Conservation (phyloP, 805 yeast species). For the Candida wancherniae region DNA sequence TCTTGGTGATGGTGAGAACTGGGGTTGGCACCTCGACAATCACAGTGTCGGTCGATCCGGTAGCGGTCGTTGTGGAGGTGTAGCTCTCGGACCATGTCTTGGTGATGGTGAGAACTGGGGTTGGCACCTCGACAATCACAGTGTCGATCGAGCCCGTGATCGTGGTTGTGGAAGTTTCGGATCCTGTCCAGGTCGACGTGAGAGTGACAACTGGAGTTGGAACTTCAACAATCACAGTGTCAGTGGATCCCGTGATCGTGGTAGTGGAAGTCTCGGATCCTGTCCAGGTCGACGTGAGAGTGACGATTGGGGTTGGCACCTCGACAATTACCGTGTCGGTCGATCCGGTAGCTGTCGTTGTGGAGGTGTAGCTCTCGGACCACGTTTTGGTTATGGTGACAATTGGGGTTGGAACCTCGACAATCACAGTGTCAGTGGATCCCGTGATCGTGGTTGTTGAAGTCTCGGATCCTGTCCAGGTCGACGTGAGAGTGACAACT, state of each 20-base stretch:
- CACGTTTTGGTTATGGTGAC: slow-evolving; percentile 15
- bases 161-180: slow-evolving; percentile 9
- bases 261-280: slow-evolving; percentile 6
- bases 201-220: slow-evolving; percentile 8
- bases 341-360: slow-evolving; percentile 8
- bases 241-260: slow-evolving; percentile 5
- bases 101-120: slow-evolving; percentile 4
- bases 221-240: slow-evolving; percentile 9
- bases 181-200: slow-evolving; percentile 11
- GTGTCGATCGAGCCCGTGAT: slow-evolving; percentile 9
- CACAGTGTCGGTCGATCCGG: slow-evolving; percentile 15
- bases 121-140: slow-evolving; percentile 5
- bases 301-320: slow-evolving; percentile 14
- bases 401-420: slow-evolving; percentile 16
- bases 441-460: slow-evolving; percentile 6
- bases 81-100: slow-evolving; percentile 8
- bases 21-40: slow-evolving; percentile 14
- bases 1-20: not conserved
- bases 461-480: slow-evolving; percentile 6
- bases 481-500: slow-evolving; percentile 6
- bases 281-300: slow-evolving; percentile 7
- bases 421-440: slow-evolving; percentile 12
- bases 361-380: slow-evolving; percentile 8
- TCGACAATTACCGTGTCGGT: slow-evolving; percentile 11
- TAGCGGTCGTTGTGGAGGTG: slow-evolving; percentile 6